Evolutionary conservation across 768 basidiomycete species (phyloP).

Genomic region (Tulasnella calospora): DNA sequence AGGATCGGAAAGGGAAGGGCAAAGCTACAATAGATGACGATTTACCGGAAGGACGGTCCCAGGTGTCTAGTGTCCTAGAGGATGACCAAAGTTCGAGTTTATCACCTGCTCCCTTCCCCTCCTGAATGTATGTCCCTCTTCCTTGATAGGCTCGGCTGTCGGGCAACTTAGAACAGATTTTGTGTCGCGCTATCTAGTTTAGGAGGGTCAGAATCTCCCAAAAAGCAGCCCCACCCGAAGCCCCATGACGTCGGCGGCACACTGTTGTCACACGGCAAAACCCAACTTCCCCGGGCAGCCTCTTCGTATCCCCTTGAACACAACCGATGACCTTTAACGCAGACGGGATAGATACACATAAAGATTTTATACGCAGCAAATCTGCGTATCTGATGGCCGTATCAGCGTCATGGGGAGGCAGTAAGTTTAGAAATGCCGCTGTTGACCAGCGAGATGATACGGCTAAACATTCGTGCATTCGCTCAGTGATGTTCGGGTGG

Average conservation of each 20-base stretch:
- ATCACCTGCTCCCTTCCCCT: background rate
- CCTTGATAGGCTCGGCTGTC: background rate
- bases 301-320: background rate
- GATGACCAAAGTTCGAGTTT: background rate
- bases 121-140: background rate
- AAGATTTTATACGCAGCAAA: background rate
- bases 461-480: background rate
- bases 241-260: background rate
- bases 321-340: background rate
- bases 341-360: background rate
- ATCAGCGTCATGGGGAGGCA: slow-evolving; percentile 11
- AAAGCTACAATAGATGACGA: background rate
- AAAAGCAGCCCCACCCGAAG: background rate
- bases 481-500: slow-evolving; percentile 7
- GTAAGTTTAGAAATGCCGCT: background rate
- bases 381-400: background rate
- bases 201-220: too few relatives aligned
- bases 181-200: background rate
- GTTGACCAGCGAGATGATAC: background rate
- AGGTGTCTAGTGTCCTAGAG: background rate
- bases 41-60: background rate
- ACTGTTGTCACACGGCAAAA: background rate
- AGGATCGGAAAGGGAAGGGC: slow-evolving; percentile 2
- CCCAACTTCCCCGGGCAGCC: background rate
- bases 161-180: background rate